Evolutionary conservation across 2,329 filamentous ascomycete genomes (phyloP).

Genomic region (Ophiostoma quercus): DNA sequence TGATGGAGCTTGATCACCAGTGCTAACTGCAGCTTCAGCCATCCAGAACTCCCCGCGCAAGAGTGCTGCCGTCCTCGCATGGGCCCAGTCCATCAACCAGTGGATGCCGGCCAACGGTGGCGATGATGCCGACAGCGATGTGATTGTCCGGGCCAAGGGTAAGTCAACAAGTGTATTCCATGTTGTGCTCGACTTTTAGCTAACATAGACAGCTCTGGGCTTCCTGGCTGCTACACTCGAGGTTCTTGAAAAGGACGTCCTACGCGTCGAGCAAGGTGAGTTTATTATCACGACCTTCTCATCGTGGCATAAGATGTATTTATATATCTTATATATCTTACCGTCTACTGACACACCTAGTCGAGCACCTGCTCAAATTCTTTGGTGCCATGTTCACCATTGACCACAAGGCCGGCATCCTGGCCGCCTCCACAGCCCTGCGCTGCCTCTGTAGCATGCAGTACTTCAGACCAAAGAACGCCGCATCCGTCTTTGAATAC

Average conservation of each 20-base stretch:
- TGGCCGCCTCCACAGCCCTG: constrained; percentile 50
- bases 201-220: constrained; percentile 42
- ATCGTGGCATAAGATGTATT: neutral
- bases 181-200: no score
- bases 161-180: neutral
- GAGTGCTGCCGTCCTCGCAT: constrained; percentile 28
- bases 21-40: constrained; percentile 21
- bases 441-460: constrained; percentile 46
- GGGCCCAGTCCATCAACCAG: constrained; percentile 32
- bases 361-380: constrained; percentile 41
- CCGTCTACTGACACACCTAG: constrained; percentile 21
- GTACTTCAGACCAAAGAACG: constrained; percentile 46
- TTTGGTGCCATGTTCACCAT: constrained; percentile 56
- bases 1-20: neutral
- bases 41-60: constrained; percentile 27
- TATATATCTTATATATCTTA: neutral
- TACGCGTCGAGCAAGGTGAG: constrained; percentile 49
- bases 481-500: constrained; percentile 45
- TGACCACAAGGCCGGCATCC: constrained; percentile 55
- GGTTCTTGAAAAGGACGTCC: constrained; percentile 41
- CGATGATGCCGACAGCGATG: constrained; percentile 36
- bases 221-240: constrained; percentile 52
- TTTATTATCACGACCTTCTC: neutral
- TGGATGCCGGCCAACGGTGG: constrained; percentile 34
- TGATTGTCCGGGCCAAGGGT: constrained; percentile 52